Evolutionary conservation across 2,329 filamentous ascomycete genomes (phyloP).

Genomic region (Epichloe gansuensis): DNA sequence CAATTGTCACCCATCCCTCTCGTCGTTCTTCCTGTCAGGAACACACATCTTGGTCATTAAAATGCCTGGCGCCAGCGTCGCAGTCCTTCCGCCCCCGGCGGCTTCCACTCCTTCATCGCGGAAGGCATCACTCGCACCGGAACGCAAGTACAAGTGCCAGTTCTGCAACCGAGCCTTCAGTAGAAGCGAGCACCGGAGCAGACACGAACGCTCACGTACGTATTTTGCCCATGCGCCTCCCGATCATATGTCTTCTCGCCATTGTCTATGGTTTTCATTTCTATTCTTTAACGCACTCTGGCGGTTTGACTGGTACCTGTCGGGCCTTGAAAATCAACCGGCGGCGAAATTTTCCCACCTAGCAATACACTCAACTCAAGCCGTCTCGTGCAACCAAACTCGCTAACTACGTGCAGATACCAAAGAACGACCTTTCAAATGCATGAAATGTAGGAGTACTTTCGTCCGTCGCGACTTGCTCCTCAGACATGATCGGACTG

Average conservation of each 20-base stretch:
- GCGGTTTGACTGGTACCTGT: background rate
- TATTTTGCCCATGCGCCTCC: constrained; percentile 19
- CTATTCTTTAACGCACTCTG: background rate
- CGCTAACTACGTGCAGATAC: constrained; percentile 52
- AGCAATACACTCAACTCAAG: constrained; percentile 3
- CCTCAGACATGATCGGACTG: constrained; percentile 92
- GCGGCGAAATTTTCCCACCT: background rate
- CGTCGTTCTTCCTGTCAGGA: constrained; percentile 12
- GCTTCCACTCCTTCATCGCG: constrained; percentile 59
- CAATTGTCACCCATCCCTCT: constrained; percentile 9
- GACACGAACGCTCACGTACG: constrained; percentile 97
- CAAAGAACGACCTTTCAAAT: constrained; percentile 98
- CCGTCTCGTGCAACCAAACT: constrained; percentile 1
- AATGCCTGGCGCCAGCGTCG: constrained; percentile 62
- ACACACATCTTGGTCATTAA: constrained; percentile 29
- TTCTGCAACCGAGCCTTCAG: constrained; percentile 97
- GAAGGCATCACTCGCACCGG: constrained; percentile 66
- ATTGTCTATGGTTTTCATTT: background rate
- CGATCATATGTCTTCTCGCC: background rate
- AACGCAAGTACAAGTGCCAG: constrained; percentile 99
- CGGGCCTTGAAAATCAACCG: background rate
- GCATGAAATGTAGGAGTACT: constrained; percentile 93
- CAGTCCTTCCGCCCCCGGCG: constrained; percentile 49
- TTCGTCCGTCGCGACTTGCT: constrained; percentile 96
- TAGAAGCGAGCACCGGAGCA: constrained; percentile 89